Conservation (phyloP, 306 rosid species). For the Fragaria nilgerrensis region DNA sequence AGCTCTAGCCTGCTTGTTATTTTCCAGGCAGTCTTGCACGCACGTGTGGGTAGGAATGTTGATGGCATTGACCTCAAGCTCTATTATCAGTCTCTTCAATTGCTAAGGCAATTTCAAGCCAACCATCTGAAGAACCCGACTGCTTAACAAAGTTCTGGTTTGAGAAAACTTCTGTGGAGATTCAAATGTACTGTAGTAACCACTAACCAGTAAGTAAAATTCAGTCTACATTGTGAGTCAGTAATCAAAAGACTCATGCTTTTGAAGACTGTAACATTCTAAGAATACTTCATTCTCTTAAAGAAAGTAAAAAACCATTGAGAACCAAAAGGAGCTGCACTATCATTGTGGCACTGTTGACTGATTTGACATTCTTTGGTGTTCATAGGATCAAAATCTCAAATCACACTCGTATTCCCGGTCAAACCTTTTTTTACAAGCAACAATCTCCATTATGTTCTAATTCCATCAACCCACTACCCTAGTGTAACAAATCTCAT, state of each 20-base stretch:
- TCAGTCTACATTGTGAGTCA: background rate
- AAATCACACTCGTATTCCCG: background rate
- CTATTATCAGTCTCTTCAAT: slow-evolving; percentile 70
- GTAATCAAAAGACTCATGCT: background rate
- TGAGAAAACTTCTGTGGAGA: slow-evolving; percentile 1
- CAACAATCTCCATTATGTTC: background rate
- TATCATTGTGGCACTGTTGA: background rate
- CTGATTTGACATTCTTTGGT: background rate
- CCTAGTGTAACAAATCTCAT: background rate
- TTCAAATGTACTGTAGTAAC: background rate
- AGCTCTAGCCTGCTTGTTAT: slow-evolving; percentile 19
- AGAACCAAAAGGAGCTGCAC: background rate
- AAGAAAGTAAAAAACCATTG: background rate
- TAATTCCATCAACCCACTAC: background rate
- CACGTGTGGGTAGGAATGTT: slow-evolving; percentile 78
- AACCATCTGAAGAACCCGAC: slow-evolving; percentile 43
- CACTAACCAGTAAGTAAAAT: background rate
- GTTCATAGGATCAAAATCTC: background rate
- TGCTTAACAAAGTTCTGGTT: slow-evolving; percentile 14
- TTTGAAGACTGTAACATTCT: background rate
- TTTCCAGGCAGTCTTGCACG: slow-evolving; percentile 69
- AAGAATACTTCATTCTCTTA: background rate
- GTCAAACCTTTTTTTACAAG: background rate
- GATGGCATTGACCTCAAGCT: slow-evolving; percentile 91
- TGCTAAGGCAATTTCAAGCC: slow-evolving; percentile 68